Conservation (phyloP, 805 yeast species). For the Starmerella geochares region DNA sequence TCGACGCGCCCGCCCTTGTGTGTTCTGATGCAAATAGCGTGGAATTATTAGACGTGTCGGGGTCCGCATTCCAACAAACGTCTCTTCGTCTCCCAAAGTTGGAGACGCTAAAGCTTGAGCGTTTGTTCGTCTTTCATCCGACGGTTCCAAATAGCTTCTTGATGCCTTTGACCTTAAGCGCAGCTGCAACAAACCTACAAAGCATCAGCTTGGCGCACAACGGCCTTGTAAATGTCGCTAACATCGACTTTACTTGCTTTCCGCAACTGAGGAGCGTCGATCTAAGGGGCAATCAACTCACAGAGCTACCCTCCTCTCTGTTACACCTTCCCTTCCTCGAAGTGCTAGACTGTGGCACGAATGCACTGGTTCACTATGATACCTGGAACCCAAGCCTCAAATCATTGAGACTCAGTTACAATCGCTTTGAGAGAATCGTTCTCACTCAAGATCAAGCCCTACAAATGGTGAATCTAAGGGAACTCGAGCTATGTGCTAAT, state of each 20-base stretch:
- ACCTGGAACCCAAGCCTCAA: conserved; percentile 44
- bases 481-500: conserved; percentile 76
- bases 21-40: conserved; percentile 10
- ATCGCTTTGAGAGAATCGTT: conserved; percentile 38
- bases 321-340: conserved; percentile 13
- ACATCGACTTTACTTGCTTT: conserved; percentile 42
- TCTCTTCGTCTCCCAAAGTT: conserved; percentile 8
- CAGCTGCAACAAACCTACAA: conserved; percentile 39
- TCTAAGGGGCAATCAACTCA: conserved; percentile 65
- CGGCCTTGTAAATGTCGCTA: conserved; percentile 43
- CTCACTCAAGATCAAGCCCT: conserved; percentile 37
- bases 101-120: conserved; percentile 2
- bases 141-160: neutral
- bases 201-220: conserved; percentile 69
- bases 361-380: conserved; percentile 41
- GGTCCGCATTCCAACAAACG: conserved; percentile 18
- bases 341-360: conserved; percentile 23
- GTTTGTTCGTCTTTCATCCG: conserved; percentile 7
- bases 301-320: conserved; percentile 38
- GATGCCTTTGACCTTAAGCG: neutral
- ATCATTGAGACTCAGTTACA: conserved; percentile 68
- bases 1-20: conserved; percentile 18
- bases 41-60: conserved; percentile 14
- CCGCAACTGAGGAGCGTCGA: conserved; percentile 48
- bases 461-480: conserved; percentile 50